phyloP scores from a whole-genome alignment of 108 stramenopile species.

The Skeletonema marinoi region DNA sequence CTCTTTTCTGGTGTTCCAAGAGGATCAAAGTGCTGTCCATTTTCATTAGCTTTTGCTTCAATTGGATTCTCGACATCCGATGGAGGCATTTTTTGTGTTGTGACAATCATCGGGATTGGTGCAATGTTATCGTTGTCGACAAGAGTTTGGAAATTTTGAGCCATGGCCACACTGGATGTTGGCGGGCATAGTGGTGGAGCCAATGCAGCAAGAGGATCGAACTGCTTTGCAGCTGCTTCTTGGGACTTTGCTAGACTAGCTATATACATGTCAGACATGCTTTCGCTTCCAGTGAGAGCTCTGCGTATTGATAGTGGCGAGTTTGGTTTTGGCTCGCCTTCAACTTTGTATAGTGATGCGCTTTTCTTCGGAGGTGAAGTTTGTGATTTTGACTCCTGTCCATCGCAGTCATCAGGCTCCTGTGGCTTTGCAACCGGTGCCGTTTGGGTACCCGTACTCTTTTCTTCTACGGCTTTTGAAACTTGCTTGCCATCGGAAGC shows the following conservation, averaged over 20 bases:
- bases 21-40: conserved; percentile 29
- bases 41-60: not conserved
- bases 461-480: not conserved
- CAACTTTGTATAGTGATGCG: not conserved
- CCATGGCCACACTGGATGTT: not conserved
- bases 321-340: not conserved
- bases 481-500: not conserved
- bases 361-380: not conserved
- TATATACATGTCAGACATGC: not conserved
- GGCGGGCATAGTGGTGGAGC: not conserved
- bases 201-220: not conserved
- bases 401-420: not conserved
- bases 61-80: not conserved
- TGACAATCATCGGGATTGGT: conserved; percentile 3
- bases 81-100: not conserved
- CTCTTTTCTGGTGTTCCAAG: conserved; percentile 26
- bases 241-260: not conserved
- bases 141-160: not conserved
- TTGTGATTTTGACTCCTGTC: not conserved
- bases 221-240: not conserved
- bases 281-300: not conserved
- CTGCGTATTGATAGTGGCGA: not conserved
- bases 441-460: not conserved
- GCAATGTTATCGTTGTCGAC: not conserved
- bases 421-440: not conserved